phyloP scores from a whole-genome alignment of 2,329 filamentous ascomycete genomes.

The Sphaceloma murrayae region DNA sequence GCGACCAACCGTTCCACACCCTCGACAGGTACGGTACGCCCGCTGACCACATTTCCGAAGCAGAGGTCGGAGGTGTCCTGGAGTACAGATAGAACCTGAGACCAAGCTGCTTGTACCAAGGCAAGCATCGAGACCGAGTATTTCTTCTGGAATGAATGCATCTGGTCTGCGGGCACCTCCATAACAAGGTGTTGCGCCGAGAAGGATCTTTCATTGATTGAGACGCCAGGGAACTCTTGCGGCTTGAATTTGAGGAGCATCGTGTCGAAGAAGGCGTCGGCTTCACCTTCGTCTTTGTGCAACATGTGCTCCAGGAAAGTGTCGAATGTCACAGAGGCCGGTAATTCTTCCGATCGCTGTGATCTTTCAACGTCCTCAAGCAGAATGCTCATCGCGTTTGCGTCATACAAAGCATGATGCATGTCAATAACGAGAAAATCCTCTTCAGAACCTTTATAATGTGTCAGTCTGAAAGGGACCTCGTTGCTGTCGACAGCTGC shows the following conservation, averaged over 20 bases:
- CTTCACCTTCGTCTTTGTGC: slow-evolving; percentile 37
- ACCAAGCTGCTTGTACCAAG: slow-evolving; percentile 64
- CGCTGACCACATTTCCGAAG: slow-evolving; percentile 79
- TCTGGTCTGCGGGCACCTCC: slow-evolving; percentile 32
- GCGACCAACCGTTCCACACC: slow-evolving; percentile 65
- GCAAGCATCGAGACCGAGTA: slow-evolving; percentile 52
- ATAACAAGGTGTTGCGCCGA: slow-evolving; percentile 16
- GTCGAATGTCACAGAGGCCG: slow-evolving; percentile 46
- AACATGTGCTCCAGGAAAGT: slow-evolving; percentile 55
- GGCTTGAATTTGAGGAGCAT: slow-evolving; percentile 47
- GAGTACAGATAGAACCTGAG: slow-evolving; percentile 50
- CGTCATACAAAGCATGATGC: slow-evolving; percentile 85
- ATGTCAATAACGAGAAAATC: slow-evolving; percentile 42
- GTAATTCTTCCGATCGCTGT: slow-evolving; percentile 42
- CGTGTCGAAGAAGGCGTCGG: slow-evolving; percentile 57
- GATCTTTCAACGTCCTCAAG: slow-evolving; percentile 59
- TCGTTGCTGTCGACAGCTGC: slow-evolving; percentile 2
- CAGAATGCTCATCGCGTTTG: slow-evolving; percentile 60
- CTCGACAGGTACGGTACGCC: slow-evolving; percentile 57
- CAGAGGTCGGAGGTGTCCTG: slow-evolving; percentile 57
- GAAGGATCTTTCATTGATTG: not conserved
- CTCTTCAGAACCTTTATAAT: slow-evolving; percentile 21
- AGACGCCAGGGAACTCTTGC: slow-evolving; percentile 30
- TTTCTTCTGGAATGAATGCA: slow-evolving; percentile 44
- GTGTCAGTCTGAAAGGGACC: slow-evolving; percentile 30